Evolutionary conservation across 208 protist species (phyloP), one percentile per base, ranked within the genome.

Genomic region (Willaertia magna): DNA sequence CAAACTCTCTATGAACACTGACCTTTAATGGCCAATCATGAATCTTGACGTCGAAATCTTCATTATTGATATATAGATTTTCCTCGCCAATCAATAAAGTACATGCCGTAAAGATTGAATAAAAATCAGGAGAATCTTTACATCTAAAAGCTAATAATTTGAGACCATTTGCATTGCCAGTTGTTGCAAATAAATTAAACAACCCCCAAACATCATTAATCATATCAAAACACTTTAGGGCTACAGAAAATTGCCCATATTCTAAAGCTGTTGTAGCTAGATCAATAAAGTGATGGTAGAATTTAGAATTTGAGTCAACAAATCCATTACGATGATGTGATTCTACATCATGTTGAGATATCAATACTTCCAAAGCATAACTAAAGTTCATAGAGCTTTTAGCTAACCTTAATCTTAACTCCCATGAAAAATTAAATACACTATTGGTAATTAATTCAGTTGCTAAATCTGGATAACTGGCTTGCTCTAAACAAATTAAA

Each of bases 341-440:
- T 20, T 83, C 78, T 55, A 20, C 26, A 59, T 83, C n/a, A 55
- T 43, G 55, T 83, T 83, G 78, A 55, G 26, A 30, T 22, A 20
- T 18, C 4, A 83, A 40, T 14, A 83, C 43, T 18, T 51, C 6
- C 2, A 83, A 42, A 0, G 78, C 78, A 42, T 83, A 83, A 44
- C 4, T 22, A 34, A 83, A 83, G 12, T 83, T 49, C 46, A 83
- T 46, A 22, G n/a, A 39, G 20, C 46, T 18, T 22, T 44, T 39
- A 22, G 78, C 78, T 11, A 83, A 43, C 42, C 47, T 39, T 4
- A 83, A 55, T 83, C 78, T 83, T 26, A 83, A 39, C 4, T 83
- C 43, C 78, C 78, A 83, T 83, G 78, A 43, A 26, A 83, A 83
- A 43, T 51, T 42, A 55, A 47, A 83, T n/a, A 55, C 6, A 55